Evolutionary conservation across 2,329 filamentous ascomycete genomes (phyloP).

Genomic region (Aspergillus novoparasiticus): DNA sequence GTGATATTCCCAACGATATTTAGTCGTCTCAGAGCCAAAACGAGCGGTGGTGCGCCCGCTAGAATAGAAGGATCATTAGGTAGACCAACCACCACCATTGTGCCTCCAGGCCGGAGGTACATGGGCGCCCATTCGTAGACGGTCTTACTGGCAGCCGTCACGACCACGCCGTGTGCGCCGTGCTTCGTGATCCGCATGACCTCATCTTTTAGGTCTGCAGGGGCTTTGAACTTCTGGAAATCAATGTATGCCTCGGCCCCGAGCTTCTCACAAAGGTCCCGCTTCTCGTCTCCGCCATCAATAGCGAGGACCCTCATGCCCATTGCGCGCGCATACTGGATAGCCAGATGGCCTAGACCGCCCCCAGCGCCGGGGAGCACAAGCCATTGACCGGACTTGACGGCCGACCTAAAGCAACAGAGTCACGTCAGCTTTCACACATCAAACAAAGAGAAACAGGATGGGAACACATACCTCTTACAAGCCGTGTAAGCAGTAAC

Average conservation of each 20-base stretch:
- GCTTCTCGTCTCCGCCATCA: slow-evolving; percentile 81
- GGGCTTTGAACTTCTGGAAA: slow-evolving; percentile 71
- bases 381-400: slow-evolving; percentile 35
- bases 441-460: too few relatives aligned
- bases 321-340: slow-evolving; percentile 92
- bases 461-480: slow-evolving; percentile 3
- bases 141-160: slow-evolving; percentile 83
- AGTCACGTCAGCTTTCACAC: background rate
- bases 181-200: slow-evolving; percentile 79
- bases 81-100: slow-evolving; percentile 84
- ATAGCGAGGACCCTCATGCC: slow-evolving; percentile 78
- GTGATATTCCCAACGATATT: slow-evolving; percentile 90
- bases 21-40: slow-evolving; percentile 86
- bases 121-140: slow-evolving; percentile 91
- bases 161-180: slow-evolving; percentile 82
- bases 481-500: slow-evolving; percentile 27
- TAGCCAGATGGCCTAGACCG: slow-evolving; percentile 75
- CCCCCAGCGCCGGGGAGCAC: slow-evolving; percentile 35
- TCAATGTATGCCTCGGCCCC: slow-evolving; percentile 76
- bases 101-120: slow-evolving; percentile 80
- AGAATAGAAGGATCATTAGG: slow-evolving; percentile 76
- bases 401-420: slow-evolving; percentile 27
- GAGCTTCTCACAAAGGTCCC: slow-evolving; percentile 63
- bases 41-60: slow-evolving; percentile 73
- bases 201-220: slow-evolving; percentile 64